A percentile compares a stretch with the other conserved stretches of the same genome.
These are phyloP conservation scores for Lumnitzera littorea DNA, from an alignment of 345 rosid species.

Conservation along the genomic window DNA sequence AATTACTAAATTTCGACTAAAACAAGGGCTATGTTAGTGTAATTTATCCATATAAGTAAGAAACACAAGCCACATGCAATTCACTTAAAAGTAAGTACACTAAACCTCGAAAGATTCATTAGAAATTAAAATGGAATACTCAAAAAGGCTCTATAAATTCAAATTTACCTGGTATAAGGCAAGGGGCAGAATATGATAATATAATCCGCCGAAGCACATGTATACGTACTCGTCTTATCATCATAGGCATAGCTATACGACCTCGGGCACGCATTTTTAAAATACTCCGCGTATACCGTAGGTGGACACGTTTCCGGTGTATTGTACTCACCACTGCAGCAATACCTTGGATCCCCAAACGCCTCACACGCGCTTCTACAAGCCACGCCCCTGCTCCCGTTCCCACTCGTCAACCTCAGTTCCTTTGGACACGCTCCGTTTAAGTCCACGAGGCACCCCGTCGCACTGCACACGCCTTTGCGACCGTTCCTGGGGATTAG, in stretches of 20 bases:
- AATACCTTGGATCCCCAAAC: constrained; percentile 57
- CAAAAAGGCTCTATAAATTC: background rate
- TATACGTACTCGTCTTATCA: constrained; percentile 81
- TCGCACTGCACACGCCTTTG: constrained; percentile 58
- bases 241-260: constrained; percentile 90
- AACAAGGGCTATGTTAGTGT: no score
- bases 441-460: constrained; percentile 76
- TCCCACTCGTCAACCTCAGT: constrained; percentile 33
- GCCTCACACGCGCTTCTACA: constrained; percentile 95
- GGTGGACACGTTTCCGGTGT: constrained; percentile 84
- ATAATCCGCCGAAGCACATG: constrained; percentile 65
- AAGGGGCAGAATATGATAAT: constrained; percentile 74
- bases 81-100: no score
- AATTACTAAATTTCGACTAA: no score
- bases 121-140: no score
- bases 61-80: no score
- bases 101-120: no score
- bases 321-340: constrained; percentile 65
- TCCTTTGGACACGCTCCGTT: constrained; percentile 74
- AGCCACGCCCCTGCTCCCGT: constrained; percentile 12
- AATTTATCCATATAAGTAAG: no score
- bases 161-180: constrained; percentile 61
- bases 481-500: constrained; percentile 40
- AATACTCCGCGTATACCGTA: constrained; percentile 51
- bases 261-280: constrained; percentile 85